A percentile compares a stretch with the other conserved stretches of the same genome.
phyloP scores from a whole-genome alignment of 1,284 basidiomycete species.

The Rhodotorula sp. region DNA sequence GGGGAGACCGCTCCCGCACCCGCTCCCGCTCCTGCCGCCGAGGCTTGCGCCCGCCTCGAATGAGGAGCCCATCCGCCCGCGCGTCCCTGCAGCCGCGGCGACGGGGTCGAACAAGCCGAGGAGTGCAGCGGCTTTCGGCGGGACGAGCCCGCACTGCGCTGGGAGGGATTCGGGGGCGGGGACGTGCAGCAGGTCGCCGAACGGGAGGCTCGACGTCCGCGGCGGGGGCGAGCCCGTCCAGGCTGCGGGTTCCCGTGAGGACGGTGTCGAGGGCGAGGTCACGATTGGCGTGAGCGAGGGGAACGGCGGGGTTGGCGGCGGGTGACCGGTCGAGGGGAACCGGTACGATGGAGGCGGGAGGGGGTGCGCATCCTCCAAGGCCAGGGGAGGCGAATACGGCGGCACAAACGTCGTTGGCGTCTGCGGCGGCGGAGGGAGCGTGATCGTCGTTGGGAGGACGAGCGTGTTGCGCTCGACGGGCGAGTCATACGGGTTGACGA shows the following conservation, averaged over 20 bases:
- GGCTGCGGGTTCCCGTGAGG: not conserved
- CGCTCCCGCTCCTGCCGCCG: not conserved
- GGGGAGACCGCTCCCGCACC: not conserved
- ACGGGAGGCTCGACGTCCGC: conserved; percentile 9
- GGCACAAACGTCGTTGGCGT: no score
- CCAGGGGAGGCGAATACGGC: not conserved
- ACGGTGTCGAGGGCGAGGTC: not conserved
- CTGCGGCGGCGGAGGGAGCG: not conserved
- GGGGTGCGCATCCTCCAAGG: not conserved
- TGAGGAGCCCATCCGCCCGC: not conserved
- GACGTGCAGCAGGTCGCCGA: conserved; percentile 14
- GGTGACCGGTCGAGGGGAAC: not conserved
- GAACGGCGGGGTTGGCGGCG: not conserved
- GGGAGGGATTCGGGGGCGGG: not conserved
- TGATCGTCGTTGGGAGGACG: not conserved
- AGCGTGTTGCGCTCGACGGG: not conserved
- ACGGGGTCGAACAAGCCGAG: conserved; percentile 24
- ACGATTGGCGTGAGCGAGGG: not conserved
- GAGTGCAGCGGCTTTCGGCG: conserved; percentile 26
- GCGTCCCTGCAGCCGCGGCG: not conserved
- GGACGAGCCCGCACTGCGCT: not conserved
- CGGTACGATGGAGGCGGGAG: not conserved
- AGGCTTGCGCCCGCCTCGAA: not conserved
- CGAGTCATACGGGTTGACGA: not conserved
- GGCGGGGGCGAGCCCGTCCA: conserved; percentile 8